Percentiles rank a stretch among this genome's conserved stretches.
Evolutionary conservation across 2,329 filamentous ascomycete genomes (phyloP).

Genomic region (Endocalyx cinctus): DNA sequence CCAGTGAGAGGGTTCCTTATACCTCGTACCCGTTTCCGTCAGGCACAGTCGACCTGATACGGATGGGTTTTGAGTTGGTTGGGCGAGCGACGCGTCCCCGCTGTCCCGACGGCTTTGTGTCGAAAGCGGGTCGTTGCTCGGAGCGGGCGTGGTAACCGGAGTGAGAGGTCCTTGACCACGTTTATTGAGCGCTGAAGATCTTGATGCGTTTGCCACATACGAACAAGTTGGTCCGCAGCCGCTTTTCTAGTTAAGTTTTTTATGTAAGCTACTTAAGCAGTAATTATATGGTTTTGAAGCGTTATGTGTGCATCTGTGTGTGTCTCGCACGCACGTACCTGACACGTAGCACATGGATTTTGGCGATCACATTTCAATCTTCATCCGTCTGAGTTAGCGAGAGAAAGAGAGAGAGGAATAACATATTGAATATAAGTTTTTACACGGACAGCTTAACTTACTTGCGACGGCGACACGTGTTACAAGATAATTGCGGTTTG

Average conservation of each 20-base stretch:
- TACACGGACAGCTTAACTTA: background rate
- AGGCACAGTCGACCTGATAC: constrained; percentile 9
- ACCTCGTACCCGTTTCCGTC: constrained; percentile 12
- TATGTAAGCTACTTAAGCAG: no score
- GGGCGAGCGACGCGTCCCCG: background rate
- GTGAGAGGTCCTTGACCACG: no score
- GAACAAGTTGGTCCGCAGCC: background rate
- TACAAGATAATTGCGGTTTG: background rate
- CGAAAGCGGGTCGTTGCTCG: no score
- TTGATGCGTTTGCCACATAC: background rate
- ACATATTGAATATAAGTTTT: background rate
- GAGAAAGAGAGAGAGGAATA: no score
- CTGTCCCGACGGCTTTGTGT: no score
- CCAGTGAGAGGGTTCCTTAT: constrained; percentile 17
- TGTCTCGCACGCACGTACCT: no score
- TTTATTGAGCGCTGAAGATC: background rate
- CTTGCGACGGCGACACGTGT: background rate
- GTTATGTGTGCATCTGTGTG: no score
- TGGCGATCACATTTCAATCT: background rate
- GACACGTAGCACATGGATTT: background rate
- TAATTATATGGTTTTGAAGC: no score
- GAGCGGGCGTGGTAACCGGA: no score
- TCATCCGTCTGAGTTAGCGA: no score
- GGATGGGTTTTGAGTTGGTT: background rate
- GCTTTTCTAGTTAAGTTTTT: no score